Evolutionary conservation across 352 stramenopile species (phyloP), one percentile per base, ranked within the genome.

Genomic region (Pythium rhizo-oryzae): DNA sequence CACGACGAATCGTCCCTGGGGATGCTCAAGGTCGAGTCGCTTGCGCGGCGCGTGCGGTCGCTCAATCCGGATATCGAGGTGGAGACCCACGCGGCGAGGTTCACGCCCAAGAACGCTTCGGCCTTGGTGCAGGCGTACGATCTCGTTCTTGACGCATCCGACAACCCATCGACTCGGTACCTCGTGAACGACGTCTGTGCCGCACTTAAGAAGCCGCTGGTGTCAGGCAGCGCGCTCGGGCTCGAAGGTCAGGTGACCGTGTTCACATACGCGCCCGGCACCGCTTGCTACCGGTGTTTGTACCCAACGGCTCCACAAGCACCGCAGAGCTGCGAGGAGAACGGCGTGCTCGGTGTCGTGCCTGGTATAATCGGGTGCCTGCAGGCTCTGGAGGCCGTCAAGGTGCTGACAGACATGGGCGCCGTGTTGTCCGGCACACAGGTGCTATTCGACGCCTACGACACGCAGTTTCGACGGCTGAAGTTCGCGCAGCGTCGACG

Each of bases 231-330:
- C 72, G 97, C 97, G 5, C 85, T 99, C 41, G 97, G 97, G 0
- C 76, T 97, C 9, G 97, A 99, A 70, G 97, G 97, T 15, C 97
- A 99, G 70, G 82, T 99, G 28, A 97, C 96, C 0, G 96, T 99
- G 12, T 99, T 98, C 72, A 90, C 97, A 35, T 97, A 96, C 72
- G 60, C 82, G 7, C 49, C 71, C 16, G 70, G 76, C 11, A 47
- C 74, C 8, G 54, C 82, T 2, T 99, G 97, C 74, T 99, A 99
- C 74, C 89, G 96, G n/a, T 99, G 97, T 65, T 70, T 99, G 28
- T 99, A 99, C 74, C 96, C 97, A 15, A 92, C 82, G 53, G 91
- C 91, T 8, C 83, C 85, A 39, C 67, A 66, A 15, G 53, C 77
- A 1, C 87, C 78, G 60, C 90, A 87, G 73, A 97, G 82, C 60